phyloP scores from a whole-genome alignment of 768 basidiomycete genomes.

The Boletus pseudo-olivaceus region DNA sequence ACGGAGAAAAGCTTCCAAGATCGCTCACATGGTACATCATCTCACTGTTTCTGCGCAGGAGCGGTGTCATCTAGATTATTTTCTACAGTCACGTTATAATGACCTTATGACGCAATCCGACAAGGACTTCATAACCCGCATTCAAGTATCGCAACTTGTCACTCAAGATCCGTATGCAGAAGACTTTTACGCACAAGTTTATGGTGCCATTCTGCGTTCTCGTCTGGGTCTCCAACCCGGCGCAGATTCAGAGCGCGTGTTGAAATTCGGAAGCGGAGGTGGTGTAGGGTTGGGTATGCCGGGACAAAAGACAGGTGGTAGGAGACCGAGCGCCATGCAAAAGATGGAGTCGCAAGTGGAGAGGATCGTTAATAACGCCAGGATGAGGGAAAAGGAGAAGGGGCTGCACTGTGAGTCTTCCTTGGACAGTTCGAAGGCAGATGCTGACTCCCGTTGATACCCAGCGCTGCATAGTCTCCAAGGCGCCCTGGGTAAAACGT shows the following conservation, averaged over 20 bases:
- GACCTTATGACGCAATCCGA: constrained; percentile 97
- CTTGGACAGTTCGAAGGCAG: neutral
- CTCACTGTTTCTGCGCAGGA: neutral
- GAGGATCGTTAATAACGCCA: constrained; percentile 88
- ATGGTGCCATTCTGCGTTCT: constrained; percentile 78
- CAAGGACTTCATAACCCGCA: constrained; percentile 99
- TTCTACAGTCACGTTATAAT: constrained; percentile 76
- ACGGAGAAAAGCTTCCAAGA: constrained; percentile 77
- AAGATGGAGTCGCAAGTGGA: constrained; percentile 95
- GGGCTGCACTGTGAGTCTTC: constrained; percentile 50
- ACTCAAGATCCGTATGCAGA: constrained; percentile 97
- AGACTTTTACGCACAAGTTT: constrained; percentile 98
- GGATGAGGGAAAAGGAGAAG: constrained; percentile 83
- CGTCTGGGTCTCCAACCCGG: constrained; percentile 65
- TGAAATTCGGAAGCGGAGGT: constrained; percentile 86
- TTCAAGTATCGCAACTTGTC: constrained; percentile 97
- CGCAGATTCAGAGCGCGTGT: constrained; percentile 65
- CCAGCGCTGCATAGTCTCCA: constrained; percentile 74
- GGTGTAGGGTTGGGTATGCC: constrained; percentile 67
- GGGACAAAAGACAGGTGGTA: constrained; percentile 50
- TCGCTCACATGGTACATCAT: constrained; percentile 74
- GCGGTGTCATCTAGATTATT: neutral
- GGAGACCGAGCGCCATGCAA: constrained; percentile 84
- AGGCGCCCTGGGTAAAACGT: constrained; percentile 93
- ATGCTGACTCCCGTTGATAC: constrained; percentile 8